Conservation (phyloP, 805 yeast genomes). For the Candida lessepsii region DNA sequence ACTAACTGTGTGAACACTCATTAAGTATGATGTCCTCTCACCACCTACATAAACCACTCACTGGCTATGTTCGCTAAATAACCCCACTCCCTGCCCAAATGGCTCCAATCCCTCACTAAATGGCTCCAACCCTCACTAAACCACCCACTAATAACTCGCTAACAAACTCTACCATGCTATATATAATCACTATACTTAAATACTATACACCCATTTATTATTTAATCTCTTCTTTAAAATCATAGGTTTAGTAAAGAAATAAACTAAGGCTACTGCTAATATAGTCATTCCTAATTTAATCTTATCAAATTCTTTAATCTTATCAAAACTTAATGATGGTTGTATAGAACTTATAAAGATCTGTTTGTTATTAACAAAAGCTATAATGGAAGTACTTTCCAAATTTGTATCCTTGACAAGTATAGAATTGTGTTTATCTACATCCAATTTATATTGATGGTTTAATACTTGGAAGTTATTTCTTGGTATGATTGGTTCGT, state of each 20-base stretch:
- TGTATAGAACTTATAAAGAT: conserved; percentile 72
- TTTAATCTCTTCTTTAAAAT: conserved; percentile 54
- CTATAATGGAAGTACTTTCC: conserved; percentile 78
- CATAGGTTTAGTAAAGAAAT: conserved; percentile 54
- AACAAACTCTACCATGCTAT: no score
- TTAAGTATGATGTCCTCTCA: no score
- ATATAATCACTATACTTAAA: not conserved
- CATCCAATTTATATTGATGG: conserved; percentile 34
- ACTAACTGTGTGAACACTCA: no score
- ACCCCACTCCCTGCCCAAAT: no score
- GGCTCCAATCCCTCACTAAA: no score
- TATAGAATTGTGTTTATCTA: conserved; percentile 20
- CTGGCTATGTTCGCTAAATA: no score
- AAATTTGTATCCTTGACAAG: conserved; percentile 53
- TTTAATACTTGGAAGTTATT: conserved; percentile 35
- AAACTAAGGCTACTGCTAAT: conserved; percentile 45
- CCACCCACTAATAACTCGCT: no score
- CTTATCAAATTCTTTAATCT: conserved; percentile 68
- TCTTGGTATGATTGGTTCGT: conserved; percentile 58
- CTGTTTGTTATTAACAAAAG: conserved; percentile 59
- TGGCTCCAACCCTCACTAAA: no score
- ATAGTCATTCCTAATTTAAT: conserved; percentile 62
- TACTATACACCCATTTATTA: conserved; percentile 46
- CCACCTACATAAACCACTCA: no score
- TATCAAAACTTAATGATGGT: conserved; percentile 85